Evolutionary conservation across 257 asterid species (phyloP), one percentile per base, ranked within the genome.

Genomic region (Prunella vulgaris): DNA sequence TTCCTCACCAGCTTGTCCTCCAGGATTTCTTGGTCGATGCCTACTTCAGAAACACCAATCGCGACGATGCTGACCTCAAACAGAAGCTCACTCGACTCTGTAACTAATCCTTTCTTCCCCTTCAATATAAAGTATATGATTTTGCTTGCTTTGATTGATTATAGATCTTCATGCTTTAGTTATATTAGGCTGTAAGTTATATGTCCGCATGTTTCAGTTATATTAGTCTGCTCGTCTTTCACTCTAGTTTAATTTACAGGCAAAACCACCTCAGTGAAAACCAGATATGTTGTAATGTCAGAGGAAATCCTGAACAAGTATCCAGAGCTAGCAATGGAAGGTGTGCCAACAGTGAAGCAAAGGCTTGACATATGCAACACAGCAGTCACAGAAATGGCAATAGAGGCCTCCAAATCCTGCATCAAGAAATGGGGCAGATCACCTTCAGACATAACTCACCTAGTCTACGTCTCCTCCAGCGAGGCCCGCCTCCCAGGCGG

Each of bases 401-500:
- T 91, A 12, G 98, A 86, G 51, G 98, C 99, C 46, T 89, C 99
- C 5, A 66, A 71, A 65, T 77, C 81, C 18, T 92, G 98, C 81
- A 88, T 92, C 83, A 38, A 80, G 48, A 85, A 84, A 56, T 92
- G 97, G 97, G 96, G 92, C n/a, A 62, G 96, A 54, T 68, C 91
- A 2, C 68, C 66, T 58, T 84, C 99, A 1, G 92, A 87, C 66
- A 89, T 94, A 30, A 91, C 97, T 3, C 97, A 94, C 69, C 49
- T 93, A 12, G 97, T 93, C 44, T 94, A 94, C 37, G 97, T 94
- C 68, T 94, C 99, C 72, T 94, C 99, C 4, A 91, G 97, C 17
- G 97, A 94, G 75, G 98, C 81, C 54, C 85, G 99, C 12, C 73
- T 94, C 9, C 99, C 99, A 1, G 99, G 99, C 1, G 98, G 99